Conservation (phyloP, 2,329 filamentous ascomycete species). For the Ciborinia camelliae region DNA sequence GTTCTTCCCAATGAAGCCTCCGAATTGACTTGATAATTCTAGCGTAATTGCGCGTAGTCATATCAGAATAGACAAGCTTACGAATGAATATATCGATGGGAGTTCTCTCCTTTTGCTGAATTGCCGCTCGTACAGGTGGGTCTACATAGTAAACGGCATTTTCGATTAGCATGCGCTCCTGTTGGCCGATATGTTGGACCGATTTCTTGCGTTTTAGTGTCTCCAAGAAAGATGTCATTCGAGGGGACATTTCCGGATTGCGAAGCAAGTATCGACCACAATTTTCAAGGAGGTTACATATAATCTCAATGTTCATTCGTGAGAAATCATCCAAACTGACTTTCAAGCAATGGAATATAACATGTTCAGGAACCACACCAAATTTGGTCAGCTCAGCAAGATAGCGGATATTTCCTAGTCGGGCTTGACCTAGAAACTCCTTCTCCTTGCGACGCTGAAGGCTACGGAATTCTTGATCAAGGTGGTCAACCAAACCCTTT, state of each 20-base stretch:
- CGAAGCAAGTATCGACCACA: constrained; percentile 92
- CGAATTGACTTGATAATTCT: constrained; percentile 93
- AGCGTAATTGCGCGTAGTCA: constrained; percentile 91
- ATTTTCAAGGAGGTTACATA: constrained; percentile 92
- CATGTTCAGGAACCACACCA: constrained; percentile 94
- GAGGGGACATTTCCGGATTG: constrained; percentile 85
- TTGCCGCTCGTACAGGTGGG: constrained; percentile 86
- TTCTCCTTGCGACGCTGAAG: constrained; percentile 96
- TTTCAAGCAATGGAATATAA: constrained; percentile 98
- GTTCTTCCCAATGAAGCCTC: constrained; percentile 95
- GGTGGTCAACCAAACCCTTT: constrained; percentile 83
- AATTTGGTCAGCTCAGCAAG: constrained; percentile 97
- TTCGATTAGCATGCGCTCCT: constrained; percentile 96
- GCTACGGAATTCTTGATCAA: constrained; percentile 95
- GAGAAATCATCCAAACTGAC: constrained; percentile 97
- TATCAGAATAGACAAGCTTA: constrained; percentile 87
- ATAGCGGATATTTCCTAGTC: constrained; percentile 94
- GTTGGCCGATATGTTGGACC: constrained; percentile 89
- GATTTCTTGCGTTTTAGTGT: constrained; percentile 94
- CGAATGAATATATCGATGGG: constrained; percentile 90
- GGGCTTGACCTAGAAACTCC: constrained; percentile 91
- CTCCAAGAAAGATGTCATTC: constrained; percentile 92
- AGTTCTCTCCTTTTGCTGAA: constrained; percentile 93
- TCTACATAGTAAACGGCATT: constrained; percentile 98
- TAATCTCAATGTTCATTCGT: constrained; percentile 98